Base-by-base conservation (phyloP, 2,329 filamentous ascomycete genomes). In the Monilinia fructigena region DNA sequence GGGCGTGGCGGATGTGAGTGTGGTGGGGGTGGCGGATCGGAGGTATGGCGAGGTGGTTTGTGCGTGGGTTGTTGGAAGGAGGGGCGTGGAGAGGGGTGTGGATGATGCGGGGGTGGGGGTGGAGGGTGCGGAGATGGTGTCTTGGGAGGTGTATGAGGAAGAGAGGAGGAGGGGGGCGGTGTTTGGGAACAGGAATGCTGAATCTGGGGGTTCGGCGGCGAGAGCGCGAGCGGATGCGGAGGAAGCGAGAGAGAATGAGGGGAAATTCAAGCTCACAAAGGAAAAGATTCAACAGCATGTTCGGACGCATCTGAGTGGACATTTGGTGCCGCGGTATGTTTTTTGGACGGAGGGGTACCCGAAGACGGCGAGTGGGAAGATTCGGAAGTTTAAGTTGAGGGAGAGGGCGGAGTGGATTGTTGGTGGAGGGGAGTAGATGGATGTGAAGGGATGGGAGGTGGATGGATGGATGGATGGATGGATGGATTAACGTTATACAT, bases 351-450 rank as follows among this genome's bases (percentile, higher is more conserved):
- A 88, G 0, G 85, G 87, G n/a, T 96, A 91, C 76, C 94, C 94
- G 26, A 97, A 97, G 84, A 99, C 95, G 47, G 91, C 93, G 7
- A 97, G 92, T 76, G 94, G 94, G 31, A 99, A 99, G 85, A 93
- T 98, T 66, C 92, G 97, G 80, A 97, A 98, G 80, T 97, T 90
- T 76, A 94, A 89, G 80, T 77, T 98, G 73, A 85, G 86, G 74
- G 89, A 93, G n/a, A 35, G 38, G 28, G 64, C 40, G 14, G 64
- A 40, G 48, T 54, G 48, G 48, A n/a, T 63, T 14, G 20, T 63
- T 50, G 20, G 16, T 4, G 42, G 40, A 40, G n/a, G 28, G n/a
- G 14, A 6, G 6, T 18, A 40, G 31, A 54, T 52, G 16, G 18
- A 23, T 4, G 23, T n/a, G 42, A 7, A 31, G 20, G 23, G 38